Base-by-base conservation (phyloP, 2,329 filamentous ascomycete species). In the Fusarium sp. region DNA sequence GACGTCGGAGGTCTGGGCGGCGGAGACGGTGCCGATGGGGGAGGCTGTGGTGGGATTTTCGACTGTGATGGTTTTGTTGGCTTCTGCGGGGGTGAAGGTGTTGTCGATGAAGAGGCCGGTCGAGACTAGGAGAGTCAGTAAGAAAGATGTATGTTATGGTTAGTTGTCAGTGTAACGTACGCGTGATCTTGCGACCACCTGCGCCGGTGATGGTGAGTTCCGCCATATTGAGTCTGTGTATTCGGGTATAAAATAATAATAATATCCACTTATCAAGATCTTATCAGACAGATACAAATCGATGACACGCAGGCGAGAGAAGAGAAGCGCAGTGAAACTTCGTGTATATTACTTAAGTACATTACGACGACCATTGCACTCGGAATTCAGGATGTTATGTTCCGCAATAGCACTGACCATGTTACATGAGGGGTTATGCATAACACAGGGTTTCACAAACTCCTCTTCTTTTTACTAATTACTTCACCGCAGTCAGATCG, bases 1-100 rank as follows among this genome's bases (percentile, higher is more conserved):
- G 78, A 90, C 84, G 83, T 95, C 93, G n/a, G 44, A 24, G 5
- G 41, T 5, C 26, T 73, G 70, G 0, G 70, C 70, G 3, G 70
- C 65, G 7, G 70, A 70, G 9, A 72, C 22, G 2, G n/a, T 3
- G 16, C 56, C 70, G 3, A 70, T 42, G 0, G 54, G 31, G 1
- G 24, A 35, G 20, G 50, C 50, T 2, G 53, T 72, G 2, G 54
- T 39, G 1, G 70, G 70, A 26, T 73, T 72, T 1, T 73, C 65
- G 3, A 48, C 54, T 1, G 10, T 42, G 2, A 72, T 18, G 3
- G 53, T 60, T 4, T 59, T 45, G 24, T 42, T 45, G 7, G 41
- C 47, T 36, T 42, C 28, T 22, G 70, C 56, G 10, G 70, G 15
- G 7, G 22, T 4, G 22, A 72, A 72, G 12, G 16, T 3, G 39